Conservation (phyloP, 2,329 filamentous ascomycete species). For the Celoporthe dispersa region DNA sequence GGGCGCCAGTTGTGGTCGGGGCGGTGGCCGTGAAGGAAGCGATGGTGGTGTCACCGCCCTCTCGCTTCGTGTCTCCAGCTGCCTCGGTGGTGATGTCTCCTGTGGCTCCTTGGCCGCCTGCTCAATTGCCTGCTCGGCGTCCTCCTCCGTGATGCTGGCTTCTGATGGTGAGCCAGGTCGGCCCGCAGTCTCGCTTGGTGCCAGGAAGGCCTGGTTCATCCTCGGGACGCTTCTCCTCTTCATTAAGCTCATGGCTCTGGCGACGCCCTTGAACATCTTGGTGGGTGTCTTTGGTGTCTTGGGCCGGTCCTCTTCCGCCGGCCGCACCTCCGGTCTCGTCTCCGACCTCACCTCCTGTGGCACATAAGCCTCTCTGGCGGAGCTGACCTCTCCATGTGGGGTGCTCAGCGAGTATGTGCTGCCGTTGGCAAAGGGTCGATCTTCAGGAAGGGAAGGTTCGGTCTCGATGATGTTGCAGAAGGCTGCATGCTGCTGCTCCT, state of each 20-base stretch:
- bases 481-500: conserved; percentile 50
- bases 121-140: conserved; percentile 23
- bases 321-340: too few relatives aligned
- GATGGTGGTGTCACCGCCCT: conserved; percentile 36
- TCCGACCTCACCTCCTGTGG: conserved; percentile 31
- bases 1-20: conserved; percentile 37
- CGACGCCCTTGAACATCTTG: conserved; percentile 52
- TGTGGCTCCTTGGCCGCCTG: conserved; percentile 13
- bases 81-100: conserved; percentile 13
- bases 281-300: conserved; percentile 51
- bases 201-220: conserved; percentile 43
- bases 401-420: conserved; percentile 41
- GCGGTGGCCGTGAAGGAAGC: conserved; percentile 32
- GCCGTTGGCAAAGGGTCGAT: conserved; percentile 55
- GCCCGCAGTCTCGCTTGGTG: conserved; percentile 42
- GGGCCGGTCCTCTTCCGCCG: conserved; percentile 37
- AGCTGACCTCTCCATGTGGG: conserved; percentile 13
- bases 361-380: conserved; percentile 28
- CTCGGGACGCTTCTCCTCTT: conserved; percentile 59
- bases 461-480: conserved; percentile 38
- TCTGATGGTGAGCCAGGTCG: conserved; percentile 36
- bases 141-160: conserved; percentile 32
- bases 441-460: conserved; percentile 53
- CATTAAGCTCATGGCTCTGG: conserved; percentile 57
- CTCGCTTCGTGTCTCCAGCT: conserved; percentile 33